A percentile compares a stretch with the other conserved stretches of the same genome.
phyloP scores from a whole-genome alignment of 2,329 filamentous ascomycete species.

The Graphiopsis chlorocephala region DNA sequence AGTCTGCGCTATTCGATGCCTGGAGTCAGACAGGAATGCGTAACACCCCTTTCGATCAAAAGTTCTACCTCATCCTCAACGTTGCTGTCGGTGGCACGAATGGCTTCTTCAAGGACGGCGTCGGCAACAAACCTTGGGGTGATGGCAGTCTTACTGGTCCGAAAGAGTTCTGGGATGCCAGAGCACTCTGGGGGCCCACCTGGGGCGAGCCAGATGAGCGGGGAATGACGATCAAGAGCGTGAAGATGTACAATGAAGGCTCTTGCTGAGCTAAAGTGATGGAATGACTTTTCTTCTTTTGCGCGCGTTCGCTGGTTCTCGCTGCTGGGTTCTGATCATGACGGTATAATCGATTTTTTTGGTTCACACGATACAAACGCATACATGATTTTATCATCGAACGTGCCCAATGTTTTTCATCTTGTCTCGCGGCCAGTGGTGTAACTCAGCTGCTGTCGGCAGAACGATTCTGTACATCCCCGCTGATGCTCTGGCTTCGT shows the following conservation, averaged over 20 bases:
- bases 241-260: constrained; percentile 34
- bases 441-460: neutral
- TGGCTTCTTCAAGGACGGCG: constrained; percentile 73
- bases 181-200: constrained; percentile 26
- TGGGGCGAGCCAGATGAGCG: constrained; percentile 32
- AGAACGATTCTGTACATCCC: neutral
- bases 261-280: neutral
- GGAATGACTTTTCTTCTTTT: neutral
- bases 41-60: constrained; percentile 32
- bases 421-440: no score
- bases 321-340: neutral
- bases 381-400: neutral
- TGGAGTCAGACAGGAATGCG: constrained; percentile 27
- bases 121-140: constrained; percentile 71
- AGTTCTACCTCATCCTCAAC: constrained; percentile 34
- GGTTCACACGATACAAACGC: neutral
- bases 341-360: neutral
- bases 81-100: constrained; percentile 31
- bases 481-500: neutral
- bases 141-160: constrained; percentile 62
- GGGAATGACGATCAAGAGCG: constrained; percentile 26
- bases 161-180: constrained; percentile 68
- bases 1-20: constrained; percentile 27
- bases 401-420: neutral
- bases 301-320: neutral